Evolutionary conservation across 2,329 filamentous ascomycete species (phyloP), one percentile per base, ranked within the genome.

Genomic region (Pestalotiopsis sp.): DNA sequence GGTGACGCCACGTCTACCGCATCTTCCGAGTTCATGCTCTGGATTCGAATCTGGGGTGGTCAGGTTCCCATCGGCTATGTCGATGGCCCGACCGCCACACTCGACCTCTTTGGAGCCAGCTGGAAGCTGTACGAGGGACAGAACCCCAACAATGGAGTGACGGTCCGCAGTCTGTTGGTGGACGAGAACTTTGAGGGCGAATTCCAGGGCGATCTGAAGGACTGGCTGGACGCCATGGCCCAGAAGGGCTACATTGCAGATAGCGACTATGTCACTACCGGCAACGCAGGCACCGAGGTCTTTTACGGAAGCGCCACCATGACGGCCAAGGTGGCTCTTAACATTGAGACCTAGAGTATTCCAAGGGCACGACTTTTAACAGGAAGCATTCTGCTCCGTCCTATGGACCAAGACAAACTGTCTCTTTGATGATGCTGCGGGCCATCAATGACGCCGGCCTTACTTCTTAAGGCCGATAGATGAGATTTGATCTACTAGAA

Each of bases 11-110:
- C 61, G 3, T 72, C 70, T 2, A 71, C 69, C 0, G 67, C 69
- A 2, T 68, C 70, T 4, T 70, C 69, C 11, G 73, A 75, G 67
- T 73, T 75, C 68, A 75, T 75, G 73, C 71, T 75, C 0, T 75
- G 70, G 70, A 58, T 75, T 52, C 17, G 68, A n/a, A 72, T 69
- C 68, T 72, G 71, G 73, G 73, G 72, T 23, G 66, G 69, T 23
- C 73, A 75, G 60, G 68, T 72, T 4, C 73, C 73, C 12, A 72
- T 75, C 66, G 73, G 72, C 2, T 74, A 70, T 58, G 64, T 68
- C 7, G 55, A 59, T 2, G 72, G 72, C 5, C 71, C 71, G 36
- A 72, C 74, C 23, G 71, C 71, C 2, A 72, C 70, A 2, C 38
- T 74, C 38, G 41, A 71, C 13, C 68, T 75, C 6, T 75, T 72